A percentile compares a stretch with the other conserved stretches of the same genome.
phyloP scores from a whole-genome alignment of 257 asterid genomes.

The Paraleonurus japonicus region DNA sequence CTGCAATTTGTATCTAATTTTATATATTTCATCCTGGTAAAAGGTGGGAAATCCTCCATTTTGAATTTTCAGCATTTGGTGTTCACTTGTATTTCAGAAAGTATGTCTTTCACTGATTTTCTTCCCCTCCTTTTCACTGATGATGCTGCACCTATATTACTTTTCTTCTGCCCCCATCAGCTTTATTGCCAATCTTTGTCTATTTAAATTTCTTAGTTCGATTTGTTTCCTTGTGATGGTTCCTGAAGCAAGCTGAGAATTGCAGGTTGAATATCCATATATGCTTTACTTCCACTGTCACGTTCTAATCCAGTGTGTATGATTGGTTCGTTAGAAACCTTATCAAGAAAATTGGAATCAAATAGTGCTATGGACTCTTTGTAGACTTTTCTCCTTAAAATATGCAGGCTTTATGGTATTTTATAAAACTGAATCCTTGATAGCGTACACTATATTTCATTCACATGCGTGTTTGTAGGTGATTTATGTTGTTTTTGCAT shows the following conservation, averaged over 20 bases:
- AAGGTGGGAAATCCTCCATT: background rate
- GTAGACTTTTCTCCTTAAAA: background rate
- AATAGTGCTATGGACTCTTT: background rate
- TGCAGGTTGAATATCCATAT: background rate
- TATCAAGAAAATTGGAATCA: background rate
- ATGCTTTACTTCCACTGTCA: background rate
- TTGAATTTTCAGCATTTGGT: background rate
- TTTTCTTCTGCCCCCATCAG: background rate
- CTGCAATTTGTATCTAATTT: background rate
- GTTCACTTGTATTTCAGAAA: conserved; percentile 6
- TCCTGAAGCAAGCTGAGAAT: conserved; percentile 13
- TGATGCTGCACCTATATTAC: background rate
- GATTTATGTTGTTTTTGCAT: conserved; percentile 1
- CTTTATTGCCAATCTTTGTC: background rate
- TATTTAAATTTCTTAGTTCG: background rate
- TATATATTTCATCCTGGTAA: background rate
- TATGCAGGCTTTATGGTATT: background rate
- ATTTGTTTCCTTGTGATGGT: conserved; percentile 7
- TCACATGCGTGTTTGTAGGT: background rate
- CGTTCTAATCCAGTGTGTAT: background rate
- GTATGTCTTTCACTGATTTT: background rate
- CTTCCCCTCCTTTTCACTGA: background rate
- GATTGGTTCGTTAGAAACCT: background rate
- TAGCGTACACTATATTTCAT: background rate
- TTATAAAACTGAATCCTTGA: background rate